Percentiles rank a stretch among this genome's conserved stretches.
Conservation (phyloP, 2,329 filamentous ascomycete species). For the Colletotrichum somersetense region DNA sequence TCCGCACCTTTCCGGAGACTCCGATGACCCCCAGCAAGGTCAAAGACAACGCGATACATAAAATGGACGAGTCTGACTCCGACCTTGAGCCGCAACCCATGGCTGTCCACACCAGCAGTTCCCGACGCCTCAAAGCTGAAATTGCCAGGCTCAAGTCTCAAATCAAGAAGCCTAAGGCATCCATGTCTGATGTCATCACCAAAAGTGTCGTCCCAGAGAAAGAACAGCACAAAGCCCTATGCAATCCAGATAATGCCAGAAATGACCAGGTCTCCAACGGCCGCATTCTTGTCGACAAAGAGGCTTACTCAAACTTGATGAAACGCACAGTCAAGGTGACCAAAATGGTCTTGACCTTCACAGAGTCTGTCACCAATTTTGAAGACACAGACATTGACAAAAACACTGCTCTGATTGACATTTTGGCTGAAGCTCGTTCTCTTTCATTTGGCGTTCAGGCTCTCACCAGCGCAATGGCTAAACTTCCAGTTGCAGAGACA, state of each 20-base stretch:
- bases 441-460: neutral
- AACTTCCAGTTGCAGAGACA: neutral
- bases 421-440: neutral
- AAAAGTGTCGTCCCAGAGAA: neutral
- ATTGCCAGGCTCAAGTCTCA: neutral
- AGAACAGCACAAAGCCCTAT: too few relatives aligned
- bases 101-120: neutral
- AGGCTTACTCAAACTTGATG: neutral
- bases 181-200: fast-evolving
- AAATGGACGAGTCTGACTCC: neutral
- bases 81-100: neutral
- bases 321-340: neutral
- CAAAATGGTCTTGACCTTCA: neutral
- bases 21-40: neutral
- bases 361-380: neutral
- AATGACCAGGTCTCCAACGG: neutral
- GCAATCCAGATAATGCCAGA: too few relatives aligned
- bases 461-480: neutral
- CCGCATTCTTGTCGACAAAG: neutral
- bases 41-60: neutral
- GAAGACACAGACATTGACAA: neutral
- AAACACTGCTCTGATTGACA: neutral
- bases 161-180: neutral
- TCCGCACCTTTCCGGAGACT: neutral
- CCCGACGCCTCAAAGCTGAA: neutral